Evolutionary conservation across 176 grass and related monocot genomes (phyloP).

Genomic region (Calamus simplicifolius): DNA sequence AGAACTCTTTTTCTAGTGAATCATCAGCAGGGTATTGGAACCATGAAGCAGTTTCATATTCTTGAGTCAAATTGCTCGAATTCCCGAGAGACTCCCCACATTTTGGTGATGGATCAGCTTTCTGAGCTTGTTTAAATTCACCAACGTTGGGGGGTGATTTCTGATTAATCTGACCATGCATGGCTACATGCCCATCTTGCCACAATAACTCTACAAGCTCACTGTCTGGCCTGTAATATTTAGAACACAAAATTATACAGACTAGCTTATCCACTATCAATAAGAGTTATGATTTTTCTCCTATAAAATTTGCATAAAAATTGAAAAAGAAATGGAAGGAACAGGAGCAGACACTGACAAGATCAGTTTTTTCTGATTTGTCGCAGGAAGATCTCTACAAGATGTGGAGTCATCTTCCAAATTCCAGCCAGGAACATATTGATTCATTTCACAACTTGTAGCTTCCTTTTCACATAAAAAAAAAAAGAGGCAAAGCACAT

Average conservation of each 20-base stretch:
- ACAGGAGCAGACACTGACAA: constrained; percentile 19
- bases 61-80: constrained; percentile 31
- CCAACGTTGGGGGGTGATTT: constrained; percentile 10
- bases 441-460: constrained; percentile 5
- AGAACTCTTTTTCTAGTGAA: constrained; percentile 56
- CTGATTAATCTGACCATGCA: constrained; percentile 43
- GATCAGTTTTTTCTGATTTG: constrained; percentile 23
- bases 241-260: too few species aligned
- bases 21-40: constrained; percentile 55
- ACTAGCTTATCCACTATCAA: too few species aligned
- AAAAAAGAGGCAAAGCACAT: neutral
- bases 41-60: constrained; percentile 38
- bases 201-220: constrained; percentile 55
- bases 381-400: constrained; percentile 13
- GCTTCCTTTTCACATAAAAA: neutral
- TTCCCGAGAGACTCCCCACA: neutral
- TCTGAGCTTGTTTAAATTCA: constrained; percentile 16
- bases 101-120: constrained; percentile 3
- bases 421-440: constrained; percentile 27
- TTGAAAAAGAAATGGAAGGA: neutral
- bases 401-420: constrained; percentile 23
- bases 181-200: constrained; percentile 50
- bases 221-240: constrained; percentile 22
- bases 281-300: too few species aligned
- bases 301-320: neutral